phyloP scores from a whole-genome alignment of 768 basidiomycete genomes.

The Pleurotus ostreatus region DNA sequence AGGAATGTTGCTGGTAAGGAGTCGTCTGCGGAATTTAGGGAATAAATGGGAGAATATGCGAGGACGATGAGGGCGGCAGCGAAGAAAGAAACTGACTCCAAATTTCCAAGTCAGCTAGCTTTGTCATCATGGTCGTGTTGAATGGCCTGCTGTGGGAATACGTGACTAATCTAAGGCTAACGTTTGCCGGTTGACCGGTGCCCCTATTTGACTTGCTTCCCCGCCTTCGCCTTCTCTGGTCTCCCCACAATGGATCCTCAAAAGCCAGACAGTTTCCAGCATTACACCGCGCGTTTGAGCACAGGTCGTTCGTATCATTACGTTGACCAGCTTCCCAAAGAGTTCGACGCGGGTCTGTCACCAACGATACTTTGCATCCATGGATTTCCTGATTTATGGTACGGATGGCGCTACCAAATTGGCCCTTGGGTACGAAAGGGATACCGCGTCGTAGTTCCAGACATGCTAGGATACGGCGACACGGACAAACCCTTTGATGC shows the following conservation, averaged over 20 bases:
- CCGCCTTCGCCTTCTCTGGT: background rate
- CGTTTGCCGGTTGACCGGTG: conserved; percentile 14
- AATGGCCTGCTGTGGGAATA: background rate
- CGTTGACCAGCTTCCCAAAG: conserved; percentile 59
- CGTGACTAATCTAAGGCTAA: conserved; percentile 1
- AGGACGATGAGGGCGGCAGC: conserved; percentile 4
- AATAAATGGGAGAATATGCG: background rate
- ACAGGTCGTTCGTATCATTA: conserved; percentile 69
- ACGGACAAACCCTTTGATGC: conserved; percentile 58
- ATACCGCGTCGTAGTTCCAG: conserved; percentile 58
- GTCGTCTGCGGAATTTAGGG: background rate
- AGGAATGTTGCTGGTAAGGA: background rate
- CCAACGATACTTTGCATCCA: conserved; percentile 70
- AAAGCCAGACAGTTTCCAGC: conserved; percentile 45
- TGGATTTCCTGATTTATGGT: conserved; percentile 75
- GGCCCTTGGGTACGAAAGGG: conserved; percentile 61
- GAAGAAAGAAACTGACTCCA: conserved; percentile 6
- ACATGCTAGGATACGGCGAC: conserved; percentile 64
- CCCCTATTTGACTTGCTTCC: conserved; percentile 8
- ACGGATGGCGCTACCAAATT: conserved; percentile 76
- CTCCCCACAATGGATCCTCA: conserved; percentile 36
- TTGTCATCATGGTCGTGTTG: background rate
- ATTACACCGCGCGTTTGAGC: conserved; percentile 43
- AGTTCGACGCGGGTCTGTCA: conserved; percentile 33
- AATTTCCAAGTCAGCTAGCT: background rate